Evolutionary conservation across 495 filamentous ascomycete genomes (phyloP), one percentile per base, ranked within the genome.

Genomic region (Stereocaulon alpinum): DNA sequence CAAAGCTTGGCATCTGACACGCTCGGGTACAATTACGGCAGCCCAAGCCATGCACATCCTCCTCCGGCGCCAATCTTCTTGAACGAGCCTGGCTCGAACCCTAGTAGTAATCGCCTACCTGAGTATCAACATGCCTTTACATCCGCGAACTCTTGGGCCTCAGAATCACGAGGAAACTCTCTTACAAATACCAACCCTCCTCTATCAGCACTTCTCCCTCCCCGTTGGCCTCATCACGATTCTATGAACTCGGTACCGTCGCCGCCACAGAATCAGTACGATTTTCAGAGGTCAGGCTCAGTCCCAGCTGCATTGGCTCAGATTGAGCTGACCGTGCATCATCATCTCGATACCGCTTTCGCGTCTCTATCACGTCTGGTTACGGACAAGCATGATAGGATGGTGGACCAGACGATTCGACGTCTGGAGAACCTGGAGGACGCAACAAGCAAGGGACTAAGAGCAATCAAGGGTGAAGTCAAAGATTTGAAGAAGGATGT

Each of bases 271-370:
- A 60, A 61, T n/a, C 58, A 64, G 22, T 64, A 56, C 10, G 66
- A 63, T 15, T 63, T 61, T 43, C 52, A 61, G 30, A 58, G 63
- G 40, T 44, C 60, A 6, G 63, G 63, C 15, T 50, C 63, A 27
- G 40, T 59, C 14, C 48, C 63, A 27, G 58, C 60, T 30, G 63
- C 34, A 15, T 47, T 66, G 47, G 51, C 54, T 11, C 63, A 61
- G 30, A 43, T 68, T 34, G 66, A 68, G 34, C 45, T 66, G 17
- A 65, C 58, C 9, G n/a, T 68, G 12, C 66, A 68, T 51, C 66
- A 68, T 52, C 66, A 68, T 52, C 42, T 68, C 24, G 63, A 66
- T 22, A 61, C 20, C 47, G 55, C 50, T 37, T 60, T 65, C 49
- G n/a, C 55, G 14, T 56, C 56, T 22, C 47, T 68, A 15, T 61